A percentile compares a stretch with the other conserved stretches of the same genome.
Evolutionary conservation across 345 rosid genomes (phyloP).

Genomic region (Linum trigynum): DNA sequence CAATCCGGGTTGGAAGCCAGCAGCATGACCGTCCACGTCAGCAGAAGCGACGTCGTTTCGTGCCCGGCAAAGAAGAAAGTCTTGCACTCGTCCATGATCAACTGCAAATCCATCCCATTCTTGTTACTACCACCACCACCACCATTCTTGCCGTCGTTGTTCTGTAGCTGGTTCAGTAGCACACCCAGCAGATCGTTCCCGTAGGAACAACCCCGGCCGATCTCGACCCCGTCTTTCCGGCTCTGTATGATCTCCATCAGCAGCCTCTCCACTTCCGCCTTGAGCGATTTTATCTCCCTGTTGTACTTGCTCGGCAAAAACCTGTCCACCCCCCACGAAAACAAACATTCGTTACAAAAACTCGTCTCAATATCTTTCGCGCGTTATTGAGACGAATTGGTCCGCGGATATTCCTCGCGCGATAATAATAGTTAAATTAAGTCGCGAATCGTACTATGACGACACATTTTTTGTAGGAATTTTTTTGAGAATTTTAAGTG

Average conservation of each 20-base stretch:
- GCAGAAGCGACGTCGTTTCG: slow-evolving; percentile 79
- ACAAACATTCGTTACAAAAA: not conserved
- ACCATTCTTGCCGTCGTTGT: slow-evolving; percentile 14
- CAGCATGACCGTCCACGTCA: slow-evolving; percentile 92
- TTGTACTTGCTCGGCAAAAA: slow-evolving; percentile 84
- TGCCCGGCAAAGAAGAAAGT: slow-evolving; percentile 97
- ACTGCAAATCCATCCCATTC: slow-evolving; percentile 39
- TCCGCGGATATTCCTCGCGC: too few species aligned
- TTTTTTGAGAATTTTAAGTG: too few species aligned
- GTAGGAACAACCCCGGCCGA: slow-evolving; percentile 65
- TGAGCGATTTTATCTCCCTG: slow-evolving; percentile 67
- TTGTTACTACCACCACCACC: slow-evolving; percentile 24
- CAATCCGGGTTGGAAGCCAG: slow-evolving; percentile 72
- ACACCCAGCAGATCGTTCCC: slow-evolving; percentile 81
- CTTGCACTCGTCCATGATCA: slow-evolving; percentile 95
- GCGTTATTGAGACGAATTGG: too few species aligned
- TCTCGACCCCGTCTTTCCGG: slow-evolving; percentile 62
- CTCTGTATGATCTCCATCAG: slow-evolving; percentile 78
- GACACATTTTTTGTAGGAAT: too few species aligned
- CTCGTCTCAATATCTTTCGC: too few species aligned
- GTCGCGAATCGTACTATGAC: too few species aligned
- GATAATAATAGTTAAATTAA: too few species aligned
- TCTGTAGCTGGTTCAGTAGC: slow-evolving; percentile 64
- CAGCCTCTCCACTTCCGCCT: slow-evolving; percentile 69
- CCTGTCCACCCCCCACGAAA: slow-evolving; percentile 24